Evolutionary conservation across 1,284 basidiomycete genomes (phyloP), one percentile per base, ranked within the genome.

Genomic region (Xerocomus nothofagi): DNA sequence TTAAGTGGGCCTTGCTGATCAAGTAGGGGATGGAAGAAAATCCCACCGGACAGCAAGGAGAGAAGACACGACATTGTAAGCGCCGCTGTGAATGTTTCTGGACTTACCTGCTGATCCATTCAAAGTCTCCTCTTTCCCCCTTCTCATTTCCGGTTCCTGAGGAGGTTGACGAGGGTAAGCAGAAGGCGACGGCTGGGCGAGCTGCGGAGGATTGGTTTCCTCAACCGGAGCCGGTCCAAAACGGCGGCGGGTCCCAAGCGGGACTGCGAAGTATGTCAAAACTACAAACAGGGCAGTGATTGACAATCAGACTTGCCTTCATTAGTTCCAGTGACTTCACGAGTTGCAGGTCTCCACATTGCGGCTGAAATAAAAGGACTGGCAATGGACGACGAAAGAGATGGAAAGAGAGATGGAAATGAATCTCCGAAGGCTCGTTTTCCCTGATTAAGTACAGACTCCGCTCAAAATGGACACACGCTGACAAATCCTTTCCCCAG

Each of bases 301-400:
- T n/a, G 5, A 39, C 17, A 65, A 57, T 47, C 42, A 42, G 15
- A 68, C 74, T 52, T 38, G 86, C 87, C 86, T 29, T 91, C 88
- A 55, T 91, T 91, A n/a, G 88, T 90, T 52, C 88, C 88, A 30
- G 86, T 86, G 38, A 90, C 86, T 71, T 88, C 83, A 53, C 82
- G 81, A 55, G 88, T 91, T 54, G 91, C 90, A 53, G 88, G 89
- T 73, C 87, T 84, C 91, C 91, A 93, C 91, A 93, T 93, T 55
- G 45, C 67, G 41, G 42, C 78, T 49, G 43, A 63, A 59, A 55
- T 73, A 59, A 59, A 56, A 54, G 45, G 44, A 34, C 47, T 50
- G 21, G 41, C 17, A 32, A 39, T 30, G 8, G 38, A 41, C 46
- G 43, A 55, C 47, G 31, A 49, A 43, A 47, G 37, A 39, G 51